phyloP scores from a whole-genome alignment of 768 basidiomycete genomes.

The Baorangia bicolor region DNA sequence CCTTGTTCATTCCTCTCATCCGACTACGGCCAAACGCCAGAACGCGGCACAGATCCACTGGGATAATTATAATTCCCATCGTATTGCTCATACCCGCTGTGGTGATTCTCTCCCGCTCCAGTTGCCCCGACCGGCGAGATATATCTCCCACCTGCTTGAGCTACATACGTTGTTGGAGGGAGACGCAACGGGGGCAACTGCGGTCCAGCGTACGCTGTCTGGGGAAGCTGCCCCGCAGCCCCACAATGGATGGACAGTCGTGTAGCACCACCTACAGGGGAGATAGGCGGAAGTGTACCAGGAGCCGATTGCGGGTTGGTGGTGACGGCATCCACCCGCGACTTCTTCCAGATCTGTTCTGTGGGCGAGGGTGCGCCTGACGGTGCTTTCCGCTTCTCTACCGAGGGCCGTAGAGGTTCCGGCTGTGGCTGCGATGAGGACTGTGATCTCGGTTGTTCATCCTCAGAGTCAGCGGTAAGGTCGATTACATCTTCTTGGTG shows the following conservation, averaged over 20 bases:
- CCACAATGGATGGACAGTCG: constrained; percentile 16
- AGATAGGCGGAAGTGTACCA: constrained; percentile 25
- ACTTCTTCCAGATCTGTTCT: constrained; percentile 77
- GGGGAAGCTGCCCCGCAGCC: constrained; percentile 14
- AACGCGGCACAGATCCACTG: constrained; percentile 25
- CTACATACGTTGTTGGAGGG: constrained; percentile 18
- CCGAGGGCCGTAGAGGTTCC: constrained; percentile 28
- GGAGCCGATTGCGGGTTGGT: constrained; percentile 12
- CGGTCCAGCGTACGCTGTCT: constrained; percentile 21
- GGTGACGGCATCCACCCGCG: constrained; percentile 34
- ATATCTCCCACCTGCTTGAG: constrained; percentile 20
- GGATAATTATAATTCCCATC: constrained; percentile 24
- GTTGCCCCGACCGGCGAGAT: constrained; percentile 20
- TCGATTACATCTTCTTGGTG: constrained; percentile 68
- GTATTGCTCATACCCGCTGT: constrained; percentile 26
- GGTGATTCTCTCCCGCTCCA: constrained; percentile 20
- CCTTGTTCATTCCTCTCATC: constrained; percentile 1
- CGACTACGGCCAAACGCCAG: constrained; percentile 30
- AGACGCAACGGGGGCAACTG: constrained; percentile 31
- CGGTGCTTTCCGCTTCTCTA: constrained; percentile 60
- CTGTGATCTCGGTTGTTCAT: constrained; percentile 50
- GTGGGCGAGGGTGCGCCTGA: constrained; percentile 52
- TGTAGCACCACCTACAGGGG: constrained; percentile 17
- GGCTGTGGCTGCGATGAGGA: constrained; percentile 30
- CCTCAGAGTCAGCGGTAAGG: constrained; percentile 77